Base-by-base conservation (phyloP, 176 grass and related monocot genomes). In the Musa acuminata region DNA sequence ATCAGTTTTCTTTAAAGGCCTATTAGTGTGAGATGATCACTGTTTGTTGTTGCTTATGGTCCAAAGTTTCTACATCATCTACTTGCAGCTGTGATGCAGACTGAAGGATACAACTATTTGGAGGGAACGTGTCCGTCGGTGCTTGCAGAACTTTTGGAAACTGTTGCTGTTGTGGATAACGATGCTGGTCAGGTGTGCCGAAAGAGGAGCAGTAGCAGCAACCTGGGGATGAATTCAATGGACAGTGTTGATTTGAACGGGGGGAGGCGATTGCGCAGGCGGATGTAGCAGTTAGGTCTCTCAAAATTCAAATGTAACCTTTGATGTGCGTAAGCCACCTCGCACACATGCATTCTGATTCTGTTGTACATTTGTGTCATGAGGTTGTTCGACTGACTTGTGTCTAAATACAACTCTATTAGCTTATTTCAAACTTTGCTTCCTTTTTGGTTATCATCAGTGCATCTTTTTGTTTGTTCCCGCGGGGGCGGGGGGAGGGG, bases 41-140 rank as follows among this genome's bases (percentile, higher is more conserved):
- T 49, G 26, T 26, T 19, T 27, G 13, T 65, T 69, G 16, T 48
- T 82, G 82, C 50, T 87, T 53, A 84, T 82, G 50, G 26, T 76
- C 64, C 70, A 27, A 29, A 67, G 75, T 60, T 79, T 75, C 14
- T 55, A 24, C 81, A 13, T 54, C 70, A 77, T 83, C 55, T 80
- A 60, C 58, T 55, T 85, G 74, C 85, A 96, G 92, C 80, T 91
- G 88, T 96, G 27, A 87, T 96, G 88, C 84, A 79, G 77, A 96
- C 85, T 16, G 92, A 96, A 88, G 92, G 92, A 24, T 96, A 91
- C 70, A 82, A 80, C 79, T 85, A 96, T 86, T 87, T 96, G 88
- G 86, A 96, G 80, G 86, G 86, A 77, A 91, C 92, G 14, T 91
- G 86, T 50, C 92, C 89, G 0, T 91, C 86, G 9, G 71, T 96